phyloP scores from a whole-genome alignment of 179 eudicot genomes.

The Spinacia oleracea region DNA sequence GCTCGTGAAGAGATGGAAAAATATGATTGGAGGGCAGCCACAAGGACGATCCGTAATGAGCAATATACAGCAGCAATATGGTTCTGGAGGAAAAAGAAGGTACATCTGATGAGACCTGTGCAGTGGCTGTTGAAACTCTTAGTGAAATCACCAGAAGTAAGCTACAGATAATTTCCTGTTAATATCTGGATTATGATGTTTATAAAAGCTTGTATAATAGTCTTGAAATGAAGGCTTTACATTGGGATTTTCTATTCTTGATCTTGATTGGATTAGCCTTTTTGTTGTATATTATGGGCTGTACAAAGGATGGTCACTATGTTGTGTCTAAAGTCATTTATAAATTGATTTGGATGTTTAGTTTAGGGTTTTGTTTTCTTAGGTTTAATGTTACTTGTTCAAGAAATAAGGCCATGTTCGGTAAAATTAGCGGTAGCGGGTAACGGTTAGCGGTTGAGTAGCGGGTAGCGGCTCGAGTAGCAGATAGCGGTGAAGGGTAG shows the following conservation, averaged over 20 bases:
- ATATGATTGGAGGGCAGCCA: constrained; percentile 89
- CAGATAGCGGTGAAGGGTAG: too few species aligned
- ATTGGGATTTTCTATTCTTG: neutral
- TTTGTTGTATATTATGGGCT: constrained; percentile 31
- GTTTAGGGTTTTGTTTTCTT: neutral
- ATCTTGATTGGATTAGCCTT: constrained; percentile 27
- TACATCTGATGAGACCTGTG: constrained; percentile 50
- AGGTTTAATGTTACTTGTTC: too few species aligned
- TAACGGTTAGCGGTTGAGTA: too few species aligned
- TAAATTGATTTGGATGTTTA: constrained; percentile 17
- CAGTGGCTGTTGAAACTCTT: constrained; percentile 55
- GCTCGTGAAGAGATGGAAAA: constrained; percentile 92
- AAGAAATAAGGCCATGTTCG: too few species aligned
- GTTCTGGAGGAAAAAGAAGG: constrained; percentile 85
- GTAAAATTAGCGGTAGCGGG: too few species aligned
- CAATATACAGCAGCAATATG: constrained; percentile 84
- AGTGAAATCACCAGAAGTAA: constrained; percentile 48
- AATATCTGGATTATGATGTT: neutral
- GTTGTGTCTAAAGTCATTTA: constrained; percentile 9
- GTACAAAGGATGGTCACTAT: constrained; percentile 22
- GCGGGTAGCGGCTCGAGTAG: too few species aligned
- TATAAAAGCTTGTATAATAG: constrained; percentile 17
- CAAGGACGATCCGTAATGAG: constrained; percentile 63
- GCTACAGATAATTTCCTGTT: constrained; percentile 25
- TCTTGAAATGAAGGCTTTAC: constrained; percentile 19